phyloP scores from a whole-genome alignment of 495 filamentous ascomycete genomes.

The Stereocaulon alpinum region DNA sequence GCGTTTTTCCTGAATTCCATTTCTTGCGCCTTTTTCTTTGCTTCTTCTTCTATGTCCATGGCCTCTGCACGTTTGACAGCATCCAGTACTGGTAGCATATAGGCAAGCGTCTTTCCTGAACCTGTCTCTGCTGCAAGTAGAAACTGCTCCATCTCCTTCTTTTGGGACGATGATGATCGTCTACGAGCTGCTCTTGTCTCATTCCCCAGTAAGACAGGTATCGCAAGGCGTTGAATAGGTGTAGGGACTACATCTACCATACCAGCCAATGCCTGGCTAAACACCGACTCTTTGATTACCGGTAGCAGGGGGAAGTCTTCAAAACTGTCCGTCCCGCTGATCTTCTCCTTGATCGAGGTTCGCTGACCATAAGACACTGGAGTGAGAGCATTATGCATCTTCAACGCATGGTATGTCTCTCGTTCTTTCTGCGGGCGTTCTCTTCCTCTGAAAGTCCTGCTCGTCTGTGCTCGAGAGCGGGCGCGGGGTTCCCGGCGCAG shows the following conservation, averaged over 20 bases:
- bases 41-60: constrained; percentile 44
- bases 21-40: constrained; percentile 38
- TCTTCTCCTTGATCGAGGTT: constrained; percentile 53
- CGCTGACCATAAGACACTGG: constrained; percentile 65
- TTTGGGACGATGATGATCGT: constrained; percentile 22
- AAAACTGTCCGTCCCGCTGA: constrained; percentile 64
- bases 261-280: constrained; percentile 56
- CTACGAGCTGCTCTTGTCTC: constrained; percentile 24
- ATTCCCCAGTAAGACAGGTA: constrained; percentile 61
- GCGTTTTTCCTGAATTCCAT: constrained; percentile 39
- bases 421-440: constrained; percentile 30
- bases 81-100: constrained; percentile 72
- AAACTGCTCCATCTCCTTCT: constrained; percentile 47
- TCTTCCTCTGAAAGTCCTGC: constrained; percentile 28
- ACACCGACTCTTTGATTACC: constrained; percentile 60
- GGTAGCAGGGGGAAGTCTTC: constrained; percentile 67
- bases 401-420: constrained; percentile 69
- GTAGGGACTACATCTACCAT: constrained; percentile 67
- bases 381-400: constrained; percentile 78
- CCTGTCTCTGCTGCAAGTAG: constrained; percentile 93
- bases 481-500: constrained; percentile 34
- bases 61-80: constrained; percentile 70
- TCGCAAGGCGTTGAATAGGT: constrained; percentile 77
- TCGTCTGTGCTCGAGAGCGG: constrained; percentile 34
- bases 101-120: constrained; percentile 92